phyloP scores from a whole-genome alignment of 1,284 basidiomycete species.

The Spongispora temasekensis region DNA sequence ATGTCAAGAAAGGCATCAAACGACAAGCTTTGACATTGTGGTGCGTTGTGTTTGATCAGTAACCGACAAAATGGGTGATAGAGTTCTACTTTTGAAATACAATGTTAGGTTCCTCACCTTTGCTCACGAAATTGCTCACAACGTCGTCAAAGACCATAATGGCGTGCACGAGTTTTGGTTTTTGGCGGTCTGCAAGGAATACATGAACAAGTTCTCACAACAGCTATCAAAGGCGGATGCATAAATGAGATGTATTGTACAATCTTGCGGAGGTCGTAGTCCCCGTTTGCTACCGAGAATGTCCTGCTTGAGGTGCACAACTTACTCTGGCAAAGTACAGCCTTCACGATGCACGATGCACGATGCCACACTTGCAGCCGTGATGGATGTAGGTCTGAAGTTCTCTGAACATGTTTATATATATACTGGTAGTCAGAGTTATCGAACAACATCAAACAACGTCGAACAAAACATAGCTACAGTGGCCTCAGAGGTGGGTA shows the following conservation, averaged over 20 bases:
- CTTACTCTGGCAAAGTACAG: too few relatives aligned
- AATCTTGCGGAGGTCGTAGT: neutral
- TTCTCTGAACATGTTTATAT: too few relatives aligned
- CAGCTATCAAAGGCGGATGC: neutral
- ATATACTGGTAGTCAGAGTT: too few relatives aligned
- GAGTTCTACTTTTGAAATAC: too few relatives aligned
- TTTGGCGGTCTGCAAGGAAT: neutral
- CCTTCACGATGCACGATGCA: too few relatives aligned
- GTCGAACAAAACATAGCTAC: too few relatives aligned
- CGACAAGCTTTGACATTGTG: conserved; percentile 78
- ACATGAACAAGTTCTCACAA: neutral
- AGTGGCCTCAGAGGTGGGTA: too few relatives aligned
- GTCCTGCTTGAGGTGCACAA: too few relatives aligned
- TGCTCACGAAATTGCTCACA: neutral
- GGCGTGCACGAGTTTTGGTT: neutral
- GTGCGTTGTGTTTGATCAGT: conserved; percentile 37
- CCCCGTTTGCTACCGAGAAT: too few relatives aligned
- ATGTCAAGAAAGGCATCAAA: conserved; percentile 57
- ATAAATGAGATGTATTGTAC: neutral
- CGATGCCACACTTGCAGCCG: too few relatives aligned
- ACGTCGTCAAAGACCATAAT: neutral
- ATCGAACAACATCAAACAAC: too few relatives aligned
- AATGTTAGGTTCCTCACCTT: neutral
- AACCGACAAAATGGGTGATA: neutral
- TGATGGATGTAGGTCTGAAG: too few relatives aligned